Percentiles rank a stretch among this genome's conserved stretches.
Evolutionary conservation across 768 basidiomycete species (phyloP).

Genomic region (Suillus spraguei): DNA sequence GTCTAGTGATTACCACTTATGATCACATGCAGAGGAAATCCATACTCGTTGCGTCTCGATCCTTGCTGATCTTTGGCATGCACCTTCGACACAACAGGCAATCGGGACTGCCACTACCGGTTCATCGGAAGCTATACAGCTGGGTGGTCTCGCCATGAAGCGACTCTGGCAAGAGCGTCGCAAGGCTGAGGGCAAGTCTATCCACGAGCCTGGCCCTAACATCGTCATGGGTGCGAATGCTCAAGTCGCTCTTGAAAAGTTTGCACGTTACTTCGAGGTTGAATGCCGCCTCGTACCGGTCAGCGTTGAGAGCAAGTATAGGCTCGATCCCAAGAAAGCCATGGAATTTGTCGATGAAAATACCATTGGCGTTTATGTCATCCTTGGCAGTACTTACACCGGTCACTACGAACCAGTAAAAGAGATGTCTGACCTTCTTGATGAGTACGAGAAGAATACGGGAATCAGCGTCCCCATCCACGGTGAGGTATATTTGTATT

Average conservation of each 20-base stretch:
- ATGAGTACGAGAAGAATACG: constrained; percentile 51
- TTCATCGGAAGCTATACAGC: constrained; percentile 71
- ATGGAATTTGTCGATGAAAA: constrained; percentile 73
- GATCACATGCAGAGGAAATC: constrained; percentile 37
- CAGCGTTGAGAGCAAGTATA: constrained; percentile 69
- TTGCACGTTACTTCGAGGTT: constrained; percentile 68
- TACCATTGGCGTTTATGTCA: constrained; percentile 69
- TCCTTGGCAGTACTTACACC: constrained; percentile 58
- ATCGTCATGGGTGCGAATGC: constrained; percentile 70
- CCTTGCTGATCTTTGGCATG: constrained; percentile 71
- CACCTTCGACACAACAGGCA: constrained; percentile 52
- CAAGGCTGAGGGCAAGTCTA: constrained; percentile 65
- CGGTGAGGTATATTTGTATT: constrained; percentile 28
- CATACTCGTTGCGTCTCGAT: constrained; percentile 53
- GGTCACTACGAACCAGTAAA: constrained; percentile 80
- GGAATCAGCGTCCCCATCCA: constrained; percentile 49
- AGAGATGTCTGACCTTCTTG: constrained; percentile 77
- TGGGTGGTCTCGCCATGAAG: constrained; percentile 74
- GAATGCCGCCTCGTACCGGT: constrained; percentile 68
- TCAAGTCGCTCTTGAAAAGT: constrained; percentile 72
- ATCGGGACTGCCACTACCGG: constrained; percentile 75
- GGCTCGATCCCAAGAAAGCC: constrained; percentile 69
- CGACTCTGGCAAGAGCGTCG: constrained; percentile 69
- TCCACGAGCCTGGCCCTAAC: constrained; percentile 67
- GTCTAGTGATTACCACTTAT: background rate